Percentiles rank a stretch among this genome's conserved stretches.
Evolutionary conservation across 352 stramenopile genomes (phyloP).

Genomic region (Phytopythium boreale): DNA sequence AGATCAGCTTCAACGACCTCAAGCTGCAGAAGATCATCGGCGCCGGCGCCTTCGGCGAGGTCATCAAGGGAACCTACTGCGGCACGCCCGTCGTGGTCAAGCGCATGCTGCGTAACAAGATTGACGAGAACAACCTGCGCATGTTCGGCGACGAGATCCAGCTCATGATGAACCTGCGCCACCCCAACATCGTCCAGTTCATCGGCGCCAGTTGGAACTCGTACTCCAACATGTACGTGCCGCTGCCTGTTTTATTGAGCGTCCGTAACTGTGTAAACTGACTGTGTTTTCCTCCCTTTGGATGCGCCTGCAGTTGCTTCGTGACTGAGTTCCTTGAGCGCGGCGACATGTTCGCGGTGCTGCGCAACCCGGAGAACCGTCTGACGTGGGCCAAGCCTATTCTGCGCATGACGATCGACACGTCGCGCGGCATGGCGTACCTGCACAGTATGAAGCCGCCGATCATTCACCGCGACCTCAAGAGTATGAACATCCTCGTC

Average conservation of each 20-base stretch:
- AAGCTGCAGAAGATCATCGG: constrained; percentile 89
- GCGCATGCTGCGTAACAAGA: constrained; percentile 88
- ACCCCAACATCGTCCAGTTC: constrained; percentile 89
- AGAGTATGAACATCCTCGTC: constrained; percentile 92
- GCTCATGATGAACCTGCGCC: constrained; percentile 89
- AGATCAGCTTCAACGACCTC: constrained; percentile 89
- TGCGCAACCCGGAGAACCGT: constrained; percentile 77
- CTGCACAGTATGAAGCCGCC: constrained; percentile 96
- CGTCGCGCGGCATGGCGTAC: constrained; percentile 95
- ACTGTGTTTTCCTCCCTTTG: not conserved
- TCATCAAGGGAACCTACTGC: constrained; percentile 89
- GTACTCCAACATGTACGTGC: constrained; percentile 88
- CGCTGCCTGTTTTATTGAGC: not conserved
- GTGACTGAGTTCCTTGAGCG: constrained; percentile 86
- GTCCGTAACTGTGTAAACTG: not conserved
- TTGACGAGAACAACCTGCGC: constrained; percentile 83
- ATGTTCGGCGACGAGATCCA: constrained; percentile 90
- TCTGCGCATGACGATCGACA: constrained; percentile 87
- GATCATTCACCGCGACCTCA: constrained; percentile 99
- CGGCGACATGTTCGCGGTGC: constrained; percentile 77
- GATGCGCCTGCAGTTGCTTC: constrained; percentile 57
- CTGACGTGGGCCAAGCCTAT: constrained; percentile 86
- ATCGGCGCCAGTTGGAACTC: constrained; percentile 90
- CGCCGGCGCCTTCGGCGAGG: constrained; percentile 79
- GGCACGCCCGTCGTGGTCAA: constrained; percentile 87